These are phyloP conservation scores for Thermochaetoides dissita DNA, from an alignment of 2,329 filamentous ascomycete species.

Conservation along the genomic window DNA sequence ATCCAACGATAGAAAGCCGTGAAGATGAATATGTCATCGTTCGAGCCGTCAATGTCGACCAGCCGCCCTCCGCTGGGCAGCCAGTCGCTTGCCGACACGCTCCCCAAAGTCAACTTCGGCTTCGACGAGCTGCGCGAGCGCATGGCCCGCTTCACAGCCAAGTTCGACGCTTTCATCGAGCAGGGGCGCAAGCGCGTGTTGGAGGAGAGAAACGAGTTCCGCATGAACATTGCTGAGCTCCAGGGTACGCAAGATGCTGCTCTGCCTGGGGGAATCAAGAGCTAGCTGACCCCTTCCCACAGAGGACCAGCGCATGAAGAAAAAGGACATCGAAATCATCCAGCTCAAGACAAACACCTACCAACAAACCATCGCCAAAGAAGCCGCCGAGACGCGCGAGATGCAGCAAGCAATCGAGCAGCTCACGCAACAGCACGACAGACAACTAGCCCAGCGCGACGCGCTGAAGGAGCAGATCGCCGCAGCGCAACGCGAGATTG, in stretches of 20 bases:
- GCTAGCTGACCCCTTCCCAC: slow-evolving; percentile 23
- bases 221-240: slow-evolving; percentile 75
- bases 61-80: slow-evolving; percentile 43
- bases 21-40: slow-evolving; percentile 40
- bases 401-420: slow-evolving; percentile 51
- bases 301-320: slow-evolving; percentile 89
- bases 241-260: slow-evolving; percentile 47
- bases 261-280: slow-evolving; percentile 5
- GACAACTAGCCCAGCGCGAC: slow-evolving; percentile 43
- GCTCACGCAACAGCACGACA: slow-evolving; percentile 46
- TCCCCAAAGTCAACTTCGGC: slow-evolving; percentile 86
- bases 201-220: slow-evolving; percentile 88
- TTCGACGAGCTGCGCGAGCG: slow-evolving; percentile 91
- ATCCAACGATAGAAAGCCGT: slow-evolving; percentile 3
- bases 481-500: slow-evolving; percentile 56
- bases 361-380: slow-evolving; percentile 61
- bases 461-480: slow-evolving; percentile 46
- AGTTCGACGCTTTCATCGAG: slow-evolving; percentile 90
- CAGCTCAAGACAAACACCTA: slow-evolving; percentile 57
- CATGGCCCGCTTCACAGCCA: slow-evolving; percentile 82
- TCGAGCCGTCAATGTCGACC: slow-evolving; percentile 56
- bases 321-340: slow-evolving; percentile 73
- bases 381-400: slow-evolving; percentile 62
- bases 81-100: slow-evolving; percentile 57
- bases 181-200: slow-evolving; percentile 76